Percentiles rank a stretch among this genome's conserved stretches.
Conservation (phyloP, 352 stramenopile species). For the Pythium phragmitis region DNA sequence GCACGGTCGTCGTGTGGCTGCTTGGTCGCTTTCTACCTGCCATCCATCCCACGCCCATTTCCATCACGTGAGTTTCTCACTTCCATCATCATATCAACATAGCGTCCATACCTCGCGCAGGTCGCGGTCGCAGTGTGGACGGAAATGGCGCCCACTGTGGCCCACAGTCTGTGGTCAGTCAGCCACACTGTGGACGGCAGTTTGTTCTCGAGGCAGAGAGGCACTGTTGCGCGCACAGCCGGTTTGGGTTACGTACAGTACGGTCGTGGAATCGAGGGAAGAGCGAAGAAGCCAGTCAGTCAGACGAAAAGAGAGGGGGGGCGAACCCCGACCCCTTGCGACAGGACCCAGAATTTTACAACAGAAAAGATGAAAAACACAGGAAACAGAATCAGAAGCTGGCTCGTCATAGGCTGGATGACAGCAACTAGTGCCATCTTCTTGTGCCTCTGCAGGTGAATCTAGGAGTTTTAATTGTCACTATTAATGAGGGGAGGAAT, state of each 20-base stretch:
- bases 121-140: neutral
- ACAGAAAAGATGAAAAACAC: neutral
- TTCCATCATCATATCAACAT: neutral
- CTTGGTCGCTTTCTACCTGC: neutral
- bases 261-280: neutral
- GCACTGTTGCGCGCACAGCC: neutral
- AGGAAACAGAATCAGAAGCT: too few relatives aligned
- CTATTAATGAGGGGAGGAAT: too few relatives aligned
- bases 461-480: too few relatives aligned
- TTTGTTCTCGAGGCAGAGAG: neutral
- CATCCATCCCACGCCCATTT: neutral
- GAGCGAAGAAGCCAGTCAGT: neutral
- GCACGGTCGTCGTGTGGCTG: constrained; percentile 9
- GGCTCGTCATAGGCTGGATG: too few relatives aligned
- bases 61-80: neutral
- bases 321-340: neutral
- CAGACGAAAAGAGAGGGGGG: constrained; percentile 10
- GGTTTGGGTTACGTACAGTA: neutral
- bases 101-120: neutral
- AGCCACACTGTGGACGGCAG: neutral
- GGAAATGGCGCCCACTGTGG: neutral
- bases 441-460: too few relatives aligned
- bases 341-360: too few relatives aligned
- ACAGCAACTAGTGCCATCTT: too few relatives aligned
- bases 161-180: neutral